Evolutionary conservation across 1,284 basidiomycete species (phyloP).

Genomic region (Tilletia caries): DNA sequence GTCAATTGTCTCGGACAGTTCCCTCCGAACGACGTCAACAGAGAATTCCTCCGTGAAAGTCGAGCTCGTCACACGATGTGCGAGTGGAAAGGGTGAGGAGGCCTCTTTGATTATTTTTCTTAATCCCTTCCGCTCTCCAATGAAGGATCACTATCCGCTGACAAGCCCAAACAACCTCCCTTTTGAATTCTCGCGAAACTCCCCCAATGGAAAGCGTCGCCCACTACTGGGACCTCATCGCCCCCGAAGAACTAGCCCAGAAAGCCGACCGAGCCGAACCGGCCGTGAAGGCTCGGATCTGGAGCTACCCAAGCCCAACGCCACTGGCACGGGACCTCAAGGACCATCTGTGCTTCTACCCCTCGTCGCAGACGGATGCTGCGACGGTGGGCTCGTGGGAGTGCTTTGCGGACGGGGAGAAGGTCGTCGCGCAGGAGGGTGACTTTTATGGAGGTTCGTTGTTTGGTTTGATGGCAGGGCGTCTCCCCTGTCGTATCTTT

Average conservation of each 20-base stretch:
- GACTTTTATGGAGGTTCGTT: conserved; percentile 40
- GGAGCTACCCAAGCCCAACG: conserved; percentile 47
- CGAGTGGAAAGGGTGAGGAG: conserved; percentile 48
- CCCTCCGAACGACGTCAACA: conserved; percentile 36
- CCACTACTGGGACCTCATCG: conserved; percentile 12
- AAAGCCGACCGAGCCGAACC: conserved; percentile 25
- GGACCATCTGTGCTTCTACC: conserved; percentile 50
- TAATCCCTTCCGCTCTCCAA: no score
- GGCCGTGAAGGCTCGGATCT: conserved; percentile 35
- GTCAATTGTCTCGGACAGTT: no score
- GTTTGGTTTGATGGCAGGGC: no score
- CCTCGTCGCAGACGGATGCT: conserved; percentile 35
- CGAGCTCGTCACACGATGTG: conserved; percentile 45
- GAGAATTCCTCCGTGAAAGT: conserved; percentile 30
- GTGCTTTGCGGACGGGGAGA: conserved; percentile 46
- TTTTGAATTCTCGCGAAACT: no score
- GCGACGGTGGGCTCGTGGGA: conserved; percentile 37
- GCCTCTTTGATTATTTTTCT: background rate
- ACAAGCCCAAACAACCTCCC: no score
- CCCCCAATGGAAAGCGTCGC: conserved; percentile 9
- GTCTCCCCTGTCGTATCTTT: no score
- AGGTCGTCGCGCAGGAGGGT: conserved; percentile 43
- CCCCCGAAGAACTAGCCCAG: conserved; percentile 6
- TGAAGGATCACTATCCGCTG: no score
- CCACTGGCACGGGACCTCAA: conserved; percentile 36